Conservation (phyloP, 2,329 filamentous ascomycete species). For the Arthrobotrys entomopaga region DNA sequence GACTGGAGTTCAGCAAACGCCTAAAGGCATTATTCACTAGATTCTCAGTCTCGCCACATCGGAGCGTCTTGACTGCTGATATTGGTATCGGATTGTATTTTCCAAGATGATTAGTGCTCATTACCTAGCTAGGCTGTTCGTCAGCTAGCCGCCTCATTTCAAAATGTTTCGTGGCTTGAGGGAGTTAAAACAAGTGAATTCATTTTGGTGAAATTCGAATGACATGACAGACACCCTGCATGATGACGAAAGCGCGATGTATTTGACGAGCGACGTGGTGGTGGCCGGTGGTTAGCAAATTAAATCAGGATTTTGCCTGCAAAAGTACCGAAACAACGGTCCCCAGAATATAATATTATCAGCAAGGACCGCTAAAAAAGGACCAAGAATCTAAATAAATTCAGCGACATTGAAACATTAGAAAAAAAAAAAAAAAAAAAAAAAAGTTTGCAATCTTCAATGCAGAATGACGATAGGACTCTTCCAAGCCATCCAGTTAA, state of each 20-base stretch:
- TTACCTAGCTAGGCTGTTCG: neutral
- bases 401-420: neutral
- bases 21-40: neutral
- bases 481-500: slow-evolving; percentile 13
- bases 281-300: slow-evolving; percentile 44
- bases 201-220: no score
- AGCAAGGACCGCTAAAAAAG: slow-evolving; percentile 21
- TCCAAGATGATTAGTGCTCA: slow-evolving; percentile 2
- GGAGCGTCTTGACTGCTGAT: slow-evolving; percentile 1
- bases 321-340: slow-evolving; percentile 49
- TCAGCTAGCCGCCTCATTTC: slow-evolving; percentile 17
- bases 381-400: slow-evolving; percentile 14
- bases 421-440: no score
- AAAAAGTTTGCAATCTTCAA: slow-evolving; percentile 6
- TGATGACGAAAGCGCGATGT: slow-evolving; percentile 43
- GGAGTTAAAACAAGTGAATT: neutral
- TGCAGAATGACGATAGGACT: slow-evolving; percentile 50
- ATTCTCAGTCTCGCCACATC: slow-evolving; percentile 19
- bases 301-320: slow-evolving; percentile 54
- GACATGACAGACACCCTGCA: slow-evolving; percentile 45
- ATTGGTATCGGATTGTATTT: slow-evolving; percentile 5
- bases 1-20: no score
- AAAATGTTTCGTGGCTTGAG: slow-evolving; percentile 37
- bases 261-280: no score
- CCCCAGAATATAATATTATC: slow-evolving; percentile 3